Percentiles rank a stretch among this genome's conserved stretches.
phyloP scores from a whole-genome alignment of 768 basidiomycete genomes.

The Tulasnella calospora region DNA sequence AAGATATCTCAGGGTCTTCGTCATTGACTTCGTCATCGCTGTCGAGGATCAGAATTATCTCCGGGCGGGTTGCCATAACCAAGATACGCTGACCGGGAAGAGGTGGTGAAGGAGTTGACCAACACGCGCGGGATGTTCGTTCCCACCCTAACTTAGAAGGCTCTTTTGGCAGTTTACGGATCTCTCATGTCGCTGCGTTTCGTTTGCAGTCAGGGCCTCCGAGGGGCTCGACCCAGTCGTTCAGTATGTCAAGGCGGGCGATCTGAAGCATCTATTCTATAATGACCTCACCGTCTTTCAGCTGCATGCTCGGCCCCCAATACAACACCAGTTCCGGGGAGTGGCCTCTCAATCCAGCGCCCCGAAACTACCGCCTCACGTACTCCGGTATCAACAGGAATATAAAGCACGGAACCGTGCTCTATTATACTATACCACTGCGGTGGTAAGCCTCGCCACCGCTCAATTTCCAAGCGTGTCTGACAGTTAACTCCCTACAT shows the following conservation, averaged over 20 bases:
- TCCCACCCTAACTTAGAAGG: background rate
- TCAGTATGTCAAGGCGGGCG: background rate
- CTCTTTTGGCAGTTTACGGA: constrained; percentile 9
- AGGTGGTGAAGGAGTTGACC: background rate
- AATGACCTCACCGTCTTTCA: background rate
- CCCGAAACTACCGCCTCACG: constrained; percentile 7
- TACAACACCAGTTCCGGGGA: background rate
- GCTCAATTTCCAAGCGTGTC: background rate
- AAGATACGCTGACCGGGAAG: background rate
- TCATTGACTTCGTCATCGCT: background rate
- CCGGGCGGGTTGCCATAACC: background rate
- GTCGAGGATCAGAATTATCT: background rate
- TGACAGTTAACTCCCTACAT: background rate
- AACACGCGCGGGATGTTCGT: background rate
- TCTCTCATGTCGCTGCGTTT: background rate
- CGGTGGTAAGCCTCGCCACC: constrained; percentile 53
- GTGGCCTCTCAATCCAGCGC: background rate
- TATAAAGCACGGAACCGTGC: constrained; percentile 52
- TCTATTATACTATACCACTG: constrained; percentile 77
- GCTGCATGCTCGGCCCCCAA: background rate
- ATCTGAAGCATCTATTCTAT: background rate
- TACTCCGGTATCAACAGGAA: constrained; percentile 20
- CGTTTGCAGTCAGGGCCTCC: background rate
- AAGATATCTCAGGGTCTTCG: background rate
- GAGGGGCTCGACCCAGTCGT: background rate